Evolutionary conservation across 345 rosid genomes (phyloP), one percentile per base, ranked within the genome.

Genomic region (Eutrema japonicum): DNA sequence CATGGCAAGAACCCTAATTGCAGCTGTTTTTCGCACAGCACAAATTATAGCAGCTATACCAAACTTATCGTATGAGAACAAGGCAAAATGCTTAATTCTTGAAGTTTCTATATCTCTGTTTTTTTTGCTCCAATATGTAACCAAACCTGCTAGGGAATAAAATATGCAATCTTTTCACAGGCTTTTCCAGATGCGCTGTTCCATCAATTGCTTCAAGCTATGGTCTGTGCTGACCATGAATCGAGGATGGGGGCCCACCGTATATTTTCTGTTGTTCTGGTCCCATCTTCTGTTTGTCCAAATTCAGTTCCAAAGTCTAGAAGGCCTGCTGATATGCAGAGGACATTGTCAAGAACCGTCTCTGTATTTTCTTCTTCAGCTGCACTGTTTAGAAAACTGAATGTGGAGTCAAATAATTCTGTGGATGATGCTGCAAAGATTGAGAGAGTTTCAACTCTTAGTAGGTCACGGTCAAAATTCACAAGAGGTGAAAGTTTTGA

Each of bases 281-380:
- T 89, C 61, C 96, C 96, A 53, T 80, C 84, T 63, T 89, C 90
- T 79, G 84, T 89, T 71, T 82, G 80, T 67, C 90, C 89, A 18
- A 67, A 69, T 64, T 64, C 85, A 37, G 48, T 79, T 77, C 60
- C 75, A 5, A 59, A 64, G 70, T 63, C 90, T 22, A 78, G 48
- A 52, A 85, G 73, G 41, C 79, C 78, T 29, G 68, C 75, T 60
- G 75, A 82, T 36, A 58, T 89, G 61, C 92, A 85, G 70, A 83
- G 85, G 82, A 79, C 86, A 68, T 83, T 87, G 18, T 84, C 92
- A 72, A 87, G 90, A 83, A 84, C 83, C 29, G 89, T 82, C 45
- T 84, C 89, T n/a, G 89, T 85, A 62, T 87, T 89, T 78, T 87
- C 92, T 55, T 87, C 90, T 61, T 89, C 92, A 33, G 90, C 90